These are phyloP conservation scores for Chalciporus pseudorubinellus DNA, from an alignment of 768 basidiomycete genomes.

Conservation along the genomic window DNA sequence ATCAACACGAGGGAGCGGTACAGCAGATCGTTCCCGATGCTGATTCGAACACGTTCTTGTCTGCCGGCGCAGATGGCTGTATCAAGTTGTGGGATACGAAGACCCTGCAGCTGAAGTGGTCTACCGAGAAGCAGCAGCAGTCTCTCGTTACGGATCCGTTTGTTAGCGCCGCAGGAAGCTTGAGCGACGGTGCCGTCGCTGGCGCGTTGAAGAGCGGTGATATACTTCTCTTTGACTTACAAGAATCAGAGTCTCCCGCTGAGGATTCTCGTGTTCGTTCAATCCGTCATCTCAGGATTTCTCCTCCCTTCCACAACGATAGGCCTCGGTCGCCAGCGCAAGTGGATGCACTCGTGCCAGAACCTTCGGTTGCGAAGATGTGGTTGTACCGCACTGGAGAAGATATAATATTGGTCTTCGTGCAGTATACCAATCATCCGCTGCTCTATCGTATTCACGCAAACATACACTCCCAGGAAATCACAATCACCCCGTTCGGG, in stretches of 20 bases:
- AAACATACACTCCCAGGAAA: slow-evolving; percentile 23
- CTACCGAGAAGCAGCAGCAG: slow-evolving; percentile 41
- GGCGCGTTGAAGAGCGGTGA: slow-evolving; percentile 57
- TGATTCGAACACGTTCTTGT: slow-evolving; percentile 39
- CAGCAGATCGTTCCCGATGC: slow-evolving; percentile 53
- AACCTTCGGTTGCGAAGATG: slow-evolving; percentile 12
- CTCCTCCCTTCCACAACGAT: slow-evolving; percentile 31
- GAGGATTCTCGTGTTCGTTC: slow-evolving; percentile 15
- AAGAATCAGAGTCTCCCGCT: slow-evolving; percentile 24
- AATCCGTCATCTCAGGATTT: slow-evolving; percentile 34
- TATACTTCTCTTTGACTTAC: slow-evolving; percentile 53
- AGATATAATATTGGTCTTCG: slow-evolving; percentile 36
- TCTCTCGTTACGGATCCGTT: slow-evolving; percentile 47
- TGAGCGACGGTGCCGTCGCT: slow-evolving; percentile 44
- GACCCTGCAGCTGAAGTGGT: slow-evolving; percentile 59
- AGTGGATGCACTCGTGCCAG: background rate
- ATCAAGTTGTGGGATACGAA: slow-evolving; percentile 75
- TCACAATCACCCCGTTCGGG: slow-evolving; percentile 47
- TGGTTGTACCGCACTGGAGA: slow-evolving; percentile 16
- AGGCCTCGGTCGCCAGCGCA: background rate
- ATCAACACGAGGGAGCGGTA: slow-evolving; percentile 64
- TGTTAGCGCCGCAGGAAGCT: slow-evolving; percentile 46
- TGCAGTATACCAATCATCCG: slow-evolving; percentile 48
- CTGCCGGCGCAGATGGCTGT: slow-evolving; percentile 58
- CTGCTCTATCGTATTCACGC: slow-evolving; percentile 53